Evolutionary conservation across 371 early-diverging fungal species (phyloP), one percentile per base, ranked within the genome.

Genomic region (Polyrhizophydium stewartii): DNA sequence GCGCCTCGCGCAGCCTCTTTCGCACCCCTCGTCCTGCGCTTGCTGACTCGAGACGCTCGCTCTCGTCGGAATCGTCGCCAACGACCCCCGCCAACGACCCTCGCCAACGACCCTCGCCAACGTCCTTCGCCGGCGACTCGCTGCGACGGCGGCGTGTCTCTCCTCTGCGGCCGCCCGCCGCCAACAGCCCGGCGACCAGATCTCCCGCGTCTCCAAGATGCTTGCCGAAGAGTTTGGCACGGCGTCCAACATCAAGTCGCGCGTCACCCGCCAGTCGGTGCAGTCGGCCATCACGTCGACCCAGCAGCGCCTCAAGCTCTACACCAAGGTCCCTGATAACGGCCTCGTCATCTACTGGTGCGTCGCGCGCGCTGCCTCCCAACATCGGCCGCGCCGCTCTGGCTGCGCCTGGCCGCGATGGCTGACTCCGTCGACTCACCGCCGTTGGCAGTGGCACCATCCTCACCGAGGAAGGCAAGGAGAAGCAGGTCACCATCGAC

Each of bases 181-280:
- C n/a, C n/a, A n/a, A n/a, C n/a, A 79, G 68, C 96, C 99, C 70
- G 83, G 90, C 78, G 92, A 93, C 79, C 99, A 99, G 75, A 88
- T 99, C 59, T 85, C 96, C 10, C 89, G 89, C 67, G 87, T 90
- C 13, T 81, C 86, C 33, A 93, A 91, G 73, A 97, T 98, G 97
- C 86, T 99, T 77, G 92, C 97, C 27, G 99, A 96, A 74, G 99
- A 99, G 87, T 96, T 96, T 73, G 99, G 99, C 61, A 98, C 99
- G 30, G 99, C 99, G 22, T 96, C 99, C 70, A 99, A 99, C 85
- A 99, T 99, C 77, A 99, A 99, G 79, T 93, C 94, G 59, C 92
- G 99, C 63, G 99, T 99, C 55, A 99, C 99, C 82, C 85, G 99
- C 56, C 85, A 94, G 38, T 99, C 99, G 40, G 99, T 99, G 19